Evolutionary conservation across 495 filamentous ascomycete genomes (phyloP), one percentile per base, ranked within the genome.

Genomic region (Chaetomidium leptoderma): DNA sequence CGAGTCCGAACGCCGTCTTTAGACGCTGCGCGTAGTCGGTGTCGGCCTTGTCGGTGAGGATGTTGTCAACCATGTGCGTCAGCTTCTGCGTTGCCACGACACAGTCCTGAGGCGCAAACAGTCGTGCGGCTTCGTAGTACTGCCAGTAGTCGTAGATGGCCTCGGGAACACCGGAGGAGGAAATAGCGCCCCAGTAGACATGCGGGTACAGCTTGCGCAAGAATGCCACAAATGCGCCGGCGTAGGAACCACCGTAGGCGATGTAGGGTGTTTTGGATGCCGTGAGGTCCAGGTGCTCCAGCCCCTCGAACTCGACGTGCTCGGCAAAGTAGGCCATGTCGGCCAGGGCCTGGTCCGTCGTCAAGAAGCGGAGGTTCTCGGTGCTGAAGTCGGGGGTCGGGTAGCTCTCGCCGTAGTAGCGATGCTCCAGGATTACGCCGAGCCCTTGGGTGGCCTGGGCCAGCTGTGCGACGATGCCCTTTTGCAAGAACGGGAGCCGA

Each of bases 381-480:
- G 80, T 84, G 47, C 81, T 83, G 43, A 88, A 71, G 65, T 87
- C 75, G 8, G 71, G 58, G 0, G 74, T 74, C 0, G 86, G 85
- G 51, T 81, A 79, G 65, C 83, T 86, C 19, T 65, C 72, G 6
- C 86, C 86, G 57, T 89, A 90, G 73, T 89, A 90, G 24, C 86
- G 78, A 61, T 90, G 88, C 70, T 91, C 88, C 16, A 90, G 74
- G 53, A 91, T 80, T 27, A 91, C 86, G 1, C 81, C 85, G n/a
- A 91, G 69, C 0, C 88, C 88, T 53, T 79, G 66, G 0, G 86
- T 89, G 4, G 81, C 81, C 57, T 82, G 64, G 8, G 82, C 79
- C 26, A 91, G 74, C 55, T 86, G 73, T 33, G 79, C 73, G 5
- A 85, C 73, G 46, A 91, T 82, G 39, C 88, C 88, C 63, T 89